phyloP scores from a whole-genome alignment of 345 rosid species.

The Turnera subulata region DNA sequence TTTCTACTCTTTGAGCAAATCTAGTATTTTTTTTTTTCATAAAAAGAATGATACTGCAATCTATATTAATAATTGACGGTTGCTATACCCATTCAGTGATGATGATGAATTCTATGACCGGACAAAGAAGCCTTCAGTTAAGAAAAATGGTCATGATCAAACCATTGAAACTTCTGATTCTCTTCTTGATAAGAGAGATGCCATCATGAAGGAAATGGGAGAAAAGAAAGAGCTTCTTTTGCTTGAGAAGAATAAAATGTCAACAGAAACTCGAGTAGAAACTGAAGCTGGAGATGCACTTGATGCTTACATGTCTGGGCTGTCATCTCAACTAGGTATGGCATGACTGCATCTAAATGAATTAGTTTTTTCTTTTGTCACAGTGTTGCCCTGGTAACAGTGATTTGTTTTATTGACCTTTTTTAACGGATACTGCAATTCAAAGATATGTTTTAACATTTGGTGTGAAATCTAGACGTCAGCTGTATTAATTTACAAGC shows the following conservation, averaged over 20 bases:
- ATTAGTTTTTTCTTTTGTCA: no score
- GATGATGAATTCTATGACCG: constrained; percentile 98
- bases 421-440: no score
- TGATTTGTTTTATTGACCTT: no score
- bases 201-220: constrained; percentile 58
- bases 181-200: constrained; percentile 84
- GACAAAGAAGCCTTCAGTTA: constrained; percentile 56
- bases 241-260: constrained; percentile 59
- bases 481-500: no score
- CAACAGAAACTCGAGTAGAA: constrained; percentile 39
- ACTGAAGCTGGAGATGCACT: constrained; percentile 72
- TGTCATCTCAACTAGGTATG: constrained; percentile 80
- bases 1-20: background rate
- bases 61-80: constrained; percentile 11
- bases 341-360: constrained; percentile 2
- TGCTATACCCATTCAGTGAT: constrained; percentile 50
- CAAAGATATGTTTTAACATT: no score
- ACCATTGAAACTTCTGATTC: constrained; percentile 84
- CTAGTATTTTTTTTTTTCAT: background rate
- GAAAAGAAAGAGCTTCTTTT: constrained; percentile 47
- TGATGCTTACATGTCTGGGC: constrained; percentile 89
- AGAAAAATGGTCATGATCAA: constrained; percentile 51
- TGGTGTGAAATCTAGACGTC: no score
- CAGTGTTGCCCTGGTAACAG: no score
- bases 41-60: constrained; percentile 3